Percentiles rank a stretch among this genome's conserved stretches.
phyloP scores from a whole-genome alignment of 257 asterid species.

The Buddleja alternifolia region DNA sequence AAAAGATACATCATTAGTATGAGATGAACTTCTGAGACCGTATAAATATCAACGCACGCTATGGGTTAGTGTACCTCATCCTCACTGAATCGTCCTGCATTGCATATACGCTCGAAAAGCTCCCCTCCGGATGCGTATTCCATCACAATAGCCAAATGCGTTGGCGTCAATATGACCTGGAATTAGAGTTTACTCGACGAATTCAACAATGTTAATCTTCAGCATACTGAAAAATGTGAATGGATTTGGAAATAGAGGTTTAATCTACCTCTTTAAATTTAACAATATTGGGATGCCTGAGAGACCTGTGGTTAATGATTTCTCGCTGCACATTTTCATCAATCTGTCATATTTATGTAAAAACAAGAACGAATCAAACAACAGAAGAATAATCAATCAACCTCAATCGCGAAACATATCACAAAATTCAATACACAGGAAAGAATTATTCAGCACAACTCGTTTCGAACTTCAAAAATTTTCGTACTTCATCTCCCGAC shows the following conservation, averaged over 20 bases:
- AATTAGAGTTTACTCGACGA: not conserved
- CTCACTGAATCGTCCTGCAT: conserved; percentile 97
- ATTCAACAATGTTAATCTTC: conserved; percentile 22
- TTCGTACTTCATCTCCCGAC: not conserved
- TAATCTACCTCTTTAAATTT: conserved; percentile 78
- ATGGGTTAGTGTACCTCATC: conserved; percentile 69
- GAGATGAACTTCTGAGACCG: not conserved
- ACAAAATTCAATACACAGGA: not conserved
- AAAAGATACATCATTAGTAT: conserved; percentile 23
- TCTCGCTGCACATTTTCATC: conserved; percentile 95
- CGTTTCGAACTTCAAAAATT: not conserved
- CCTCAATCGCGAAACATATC: not conserved
- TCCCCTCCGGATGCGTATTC: conserved; percentile 99
- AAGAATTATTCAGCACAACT: not conserved
- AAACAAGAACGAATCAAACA: conserved; percentile 14
- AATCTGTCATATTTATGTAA: conserved; percentile 50
- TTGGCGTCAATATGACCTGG: conserved; percentile 88
- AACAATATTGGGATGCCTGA: conserved; percentile 93
- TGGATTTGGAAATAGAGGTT: not conserved
- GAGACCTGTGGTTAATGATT: conserved; percentile 87
- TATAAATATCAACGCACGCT: conserved; percentile 2
- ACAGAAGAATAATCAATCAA: not conserved
- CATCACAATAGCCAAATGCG: conserved; percentile 98
- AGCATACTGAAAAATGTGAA: not conserved
- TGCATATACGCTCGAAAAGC: conserved; percentile 92